Conservation (phyloP, 2,329 filamentous ascomycete species). For the Annulohypoxylon truncatum region DNA sequence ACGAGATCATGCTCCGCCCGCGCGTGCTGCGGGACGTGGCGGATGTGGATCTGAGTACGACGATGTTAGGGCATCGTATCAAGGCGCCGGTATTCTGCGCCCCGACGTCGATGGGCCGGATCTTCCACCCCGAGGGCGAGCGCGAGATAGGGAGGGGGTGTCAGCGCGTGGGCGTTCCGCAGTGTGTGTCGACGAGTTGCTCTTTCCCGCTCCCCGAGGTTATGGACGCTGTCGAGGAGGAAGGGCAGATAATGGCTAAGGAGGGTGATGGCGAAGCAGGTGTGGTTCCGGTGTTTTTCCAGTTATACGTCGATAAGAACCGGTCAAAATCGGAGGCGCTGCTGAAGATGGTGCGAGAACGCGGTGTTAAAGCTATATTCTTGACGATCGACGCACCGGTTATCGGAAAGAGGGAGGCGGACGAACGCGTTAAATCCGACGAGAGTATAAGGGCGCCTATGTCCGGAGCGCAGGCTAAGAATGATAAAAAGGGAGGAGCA, state of each 20-base stretch:
- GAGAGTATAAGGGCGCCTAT: conserved; percentile 61
- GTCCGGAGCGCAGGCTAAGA: conserved; percentile 60
- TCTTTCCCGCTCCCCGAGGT: conserved; percentile 69
- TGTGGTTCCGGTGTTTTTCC: conserved; percentile 59
- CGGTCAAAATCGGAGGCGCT: conserved; percentile 62
- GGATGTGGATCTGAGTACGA: conserved; percentile 60
- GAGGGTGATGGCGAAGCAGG: background rate
- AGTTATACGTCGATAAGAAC: conserved; percentile 71
- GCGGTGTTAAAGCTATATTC: conserved; percentile 65
- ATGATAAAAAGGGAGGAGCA: conserved; percentile 66
- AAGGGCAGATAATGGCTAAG: conserved; percentile 22
- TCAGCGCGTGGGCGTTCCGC: conserved; percentile 63
- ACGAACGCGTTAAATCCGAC: conserved; percentile 60
- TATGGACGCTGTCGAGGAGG: conserved; percentile 51
- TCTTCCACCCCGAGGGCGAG: conserved; percentile 75
- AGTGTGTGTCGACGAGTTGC: conserved; percentile 71
- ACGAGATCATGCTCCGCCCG: conserved; percentile 67
- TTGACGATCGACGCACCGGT: conserved; percentile 70
- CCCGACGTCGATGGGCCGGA: conserved; percentile 71
- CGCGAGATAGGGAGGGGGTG: conserved; percentile 66
- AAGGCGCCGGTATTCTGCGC: conserved; percentile 71
- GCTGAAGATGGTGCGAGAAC: conserved; percentile 57
- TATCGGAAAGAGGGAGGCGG: conserved; percentile 65
- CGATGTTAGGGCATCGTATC: conserved; percentile 65
- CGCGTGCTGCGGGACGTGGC: conserved; percentile 57